These are phyloP conservation scores for Phialophora macrospora DNA, from an alignment of 2,329 filamentous ascomycete genomes.

Conservation along the genomic window DNA sequence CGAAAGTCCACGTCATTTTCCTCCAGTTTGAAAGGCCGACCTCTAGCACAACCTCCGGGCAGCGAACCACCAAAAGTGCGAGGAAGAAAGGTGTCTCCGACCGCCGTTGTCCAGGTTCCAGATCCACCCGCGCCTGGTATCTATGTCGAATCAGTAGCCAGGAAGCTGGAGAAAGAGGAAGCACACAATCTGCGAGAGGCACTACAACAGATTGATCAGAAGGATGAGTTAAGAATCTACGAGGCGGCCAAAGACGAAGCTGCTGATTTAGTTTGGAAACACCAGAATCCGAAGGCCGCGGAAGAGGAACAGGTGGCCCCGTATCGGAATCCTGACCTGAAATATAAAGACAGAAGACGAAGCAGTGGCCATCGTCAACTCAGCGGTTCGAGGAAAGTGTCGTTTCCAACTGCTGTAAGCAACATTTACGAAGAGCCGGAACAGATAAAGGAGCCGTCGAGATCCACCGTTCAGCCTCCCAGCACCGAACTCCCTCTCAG, in stretches of 20 bases:
- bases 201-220: constrained; percentile 63
- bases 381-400: constrained; percentile 52
- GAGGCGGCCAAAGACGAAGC: constrained; percentile 66
- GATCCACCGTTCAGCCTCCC: constrained; percentile 19
- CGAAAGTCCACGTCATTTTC: constrained; percentile 27
- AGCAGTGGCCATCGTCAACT: constrained; percentile 41
- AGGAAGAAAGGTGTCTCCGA: constrained; percentile 47
- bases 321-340: constrained; percentile 52
- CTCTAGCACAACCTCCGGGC: constrained; percentile 47
- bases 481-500: constrained; percentile 56
- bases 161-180: constrained; percentile 64
- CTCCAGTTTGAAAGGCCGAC: constrained; percentile 42
- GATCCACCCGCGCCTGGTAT: constrained; percentile 47
- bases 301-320: constrained; percentile 55
- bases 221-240: constrained; percentile 61
- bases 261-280: constrained; percentile 67
- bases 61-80: constrained; percentile 41
- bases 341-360: constrained; percentile 25
- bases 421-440: constrained; percentile 86
- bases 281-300: constrained; percentile 59
- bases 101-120: constrained; percentile 42
- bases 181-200: constrained; percentile 61
- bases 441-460: constrained; percentile 41
- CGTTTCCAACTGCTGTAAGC: constrained; percentile 65
- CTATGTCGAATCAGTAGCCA: constrained; percentile 60